A percentile compares a stretch with the other conserved stretches of the same genome.
Evolutionary conservation across 2,329 filamentous ascomycete species (phyloP).

Genomic region (Pseudogymnoascus sp.): DNA sequence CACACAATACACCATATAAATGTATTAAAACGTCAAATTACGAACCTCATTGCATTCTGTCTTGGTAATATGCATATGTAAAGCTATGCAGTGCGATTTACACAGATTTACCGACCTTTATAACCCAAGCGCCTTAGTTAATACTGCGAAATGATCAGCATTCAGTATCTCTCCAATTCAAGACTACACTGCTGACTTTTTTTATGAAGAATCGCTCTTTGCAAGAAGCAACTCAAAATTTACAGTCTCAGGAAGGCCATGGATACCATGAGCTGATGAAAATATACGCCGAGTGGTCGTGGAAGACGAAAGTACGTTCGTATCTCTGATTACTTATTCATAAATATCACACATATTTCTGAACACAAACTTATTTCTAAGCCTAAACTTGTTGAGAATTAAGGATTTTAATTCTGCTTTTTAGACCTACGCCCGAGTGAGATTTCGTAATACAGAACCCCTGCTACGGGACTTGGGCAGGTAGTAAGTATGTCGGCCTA

Average conservation of each 20-base stretch:
- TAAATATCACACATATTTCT: no score
- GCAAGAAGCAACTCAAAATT: background rate
- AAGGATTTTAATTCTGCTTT: background rate
- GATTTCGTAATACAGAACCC: background rate
- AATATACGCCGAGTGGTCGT: no score
- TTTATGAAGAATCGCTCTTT: background rate
- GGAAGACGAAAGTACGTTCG: no score
- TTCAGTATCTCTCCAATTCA: background rate
- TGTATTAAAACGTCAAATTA: background rate
- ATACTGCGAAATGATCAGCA: background rate
- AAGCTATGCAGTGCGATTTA: background rate
- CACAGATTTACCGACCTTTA: background rate
- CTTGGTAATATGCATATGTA: background rate
- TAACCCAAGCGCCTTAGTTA: background rate
- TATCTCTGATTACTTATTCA: no score
- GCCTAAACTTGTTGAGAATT: background rate
- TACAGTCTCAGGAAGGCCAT: no score
- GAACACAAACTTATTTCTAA: no score
- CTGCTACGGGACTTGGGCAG: background rate
- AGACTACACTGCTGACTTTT: background rate
- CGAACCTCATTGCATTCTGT: background rate
- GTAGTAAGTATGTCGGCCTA: background rate
- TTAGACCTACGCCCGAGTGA: background rate
- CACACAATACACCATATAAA: background rate
- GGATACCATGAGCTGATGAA: no score